Evolutionary conservation across 2,329 filamentous ascomycete species (phyloP), one percentile per base, ranked within the genome.

Genomic region (Fusarium setosum): DNA sequence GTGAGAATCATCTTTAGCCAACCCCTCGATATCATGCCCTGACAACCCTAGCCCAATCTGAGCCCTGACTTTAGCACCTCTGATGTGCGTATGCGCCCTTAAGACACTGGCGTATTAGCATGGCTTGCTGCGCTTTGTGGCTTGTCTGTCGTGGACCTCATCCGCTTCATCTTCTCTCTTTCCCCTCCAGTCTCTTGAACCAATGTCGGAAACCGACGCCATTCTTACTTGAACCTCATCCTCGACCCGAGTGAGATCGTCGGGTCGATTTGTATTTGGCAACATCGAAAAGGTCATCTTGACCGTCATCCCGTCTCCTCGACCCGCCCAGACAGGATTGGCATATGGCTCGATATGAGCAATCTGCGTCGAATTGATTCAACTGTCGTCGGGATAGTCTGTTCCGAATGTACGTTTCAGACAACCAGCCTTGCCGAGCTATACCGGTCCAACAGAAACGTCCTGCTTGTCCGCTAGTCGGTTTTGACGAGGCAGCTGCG

Each of bases 151-250:
- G 50, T 54, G 50, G 3, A 20, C 44, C 56, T 40, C 45, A 32
- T 18, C 21, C 48, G 48, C 56, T 44, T 54, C 32, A 41, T 52
- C 20, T 48, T 44, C 23, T 52, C 37, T 55, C 38, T 52, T 51
- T 21, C 26, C 37, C 41, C 59, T 50, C 34, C 20, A 9, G 18
- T 56, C 20, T 42, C 48, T 60, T 49, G 48, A 29, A 26, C 32
- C 24, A 29, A 20, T 18, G 13, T 38, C 42, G 47, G 26, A 38
- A 41, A 38, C 20, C n/a, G 12, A 32, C 55, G 26, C 12, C 35
- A 42, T 47, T n/a, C 20, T 42, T 29, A 29, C 31, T 17, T 35
- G 21, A 29, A 24, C 35, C 20, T n/a, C 48, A 29, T 48, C 44
- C 41, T 31, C 26, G 38, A 38, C n/a, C 21, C 24, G 44, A 41